Base-by-base conservation (phyloP, 306 rosid species). In the Trichosanthes truncata region DNA sequence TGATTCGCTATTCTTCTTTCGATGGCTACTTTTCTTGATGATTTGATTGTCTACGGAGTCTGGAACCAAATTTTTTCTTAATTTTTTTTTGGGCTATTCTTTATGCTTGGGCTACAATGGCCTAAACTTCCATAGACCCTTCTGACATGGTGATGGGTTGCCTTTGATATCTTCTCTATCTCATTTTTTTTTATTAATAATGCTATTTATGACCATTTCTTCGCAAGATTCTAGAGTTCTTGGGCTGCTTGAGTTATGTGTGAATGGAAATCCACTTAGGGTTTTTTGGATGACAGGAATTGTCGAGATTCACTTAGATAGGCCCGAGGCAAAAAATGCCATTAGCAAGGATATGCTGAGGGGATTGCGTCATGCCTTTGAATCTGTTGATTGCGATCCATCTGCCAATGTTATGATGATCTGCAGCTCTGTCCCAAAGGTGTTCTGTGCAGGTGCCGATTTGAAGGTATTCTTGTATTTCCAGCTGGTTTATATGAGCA, bases 291-390 rank as follows among this genome's bases (percentile, higher is more conserved):
- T 84, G 20, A 31, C 80, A 94, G 98, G 95, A 55, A 94, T 94
- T 83, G 46, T 92, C 0, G 90, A 92, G 84, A 80, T 94, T 76
- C 88, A 83, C 46, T 86, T 94, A 89, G 87, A 92, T 68, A 86
- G 93, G 80, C 92, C 92, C 10, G 87, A 83, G 82, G 91, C 85
- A 20, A 89, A 85, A 73, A 94, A 94, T 85, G 97, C 98, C 40
- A 91, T 94, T 74, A 96, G 95, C 82, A 92, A 85, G 31, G 95
- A 88, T 7, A 85, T 94, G 90, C 85, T 91, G 71, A 85, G 81
- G 74, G 92, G 93, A 40, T 78, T 92, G 31, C 82, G 80, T 79
- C 77, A 79, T 7, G 83, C 88, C 13, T 80, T 94, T 66, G 92
- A 94, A 80, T 85, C 84, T 48, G 71, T 94, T 79, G 80, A 88